Base-by-base conservation (phyloP, 1,284 basidiomycete species). In the Xerocomus alliaceus region DNA sequence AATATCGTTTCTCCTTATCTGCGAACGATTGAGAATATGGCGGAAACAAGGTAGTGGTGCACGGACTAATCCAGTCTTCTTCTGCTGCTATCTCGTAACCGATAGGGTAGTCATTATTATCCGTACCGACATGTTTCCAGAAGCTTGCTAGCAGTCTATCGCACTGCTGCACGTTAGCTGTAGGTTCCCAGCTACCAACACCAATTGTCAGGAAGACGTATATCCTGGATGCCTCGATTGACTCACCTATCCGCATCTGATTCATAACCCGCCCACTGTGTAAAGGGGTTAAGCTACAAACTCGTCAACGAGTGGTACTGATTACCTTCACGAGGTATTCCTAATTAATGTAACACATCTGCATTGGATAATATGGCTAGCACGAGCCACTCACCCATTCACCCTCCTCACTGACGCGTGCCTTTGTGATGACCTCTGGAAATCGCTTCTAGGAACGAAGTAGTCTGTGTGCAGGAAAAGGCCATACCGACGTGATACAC, bases 301-400 rank as follows among this genome's bases (percentile, higher is more conserved):
- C 39, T 29, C 29, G 15, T 37, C 41, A 53, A 10, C 11, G 35
- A 50, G 37, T 37, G 22, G 28, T 22, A 47, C 9, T 26, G 22
- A 45, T 61, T 54, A 87, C 87, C 80, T 88, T 88, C 39, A 89
- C 87, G 54, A 68, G 70, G 65, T 88, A 89, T 75, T 88, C 83
- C 87, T 89, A 51, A 46, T 58, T 15, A 26, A 24, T 26, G 11
- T 24, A 22, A 53, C 10, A 9, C 11, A 35, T 69, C 32, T 17
- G 20, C 29, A 46, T 46, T 17, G 22, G 34, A 37, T 7, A 35
- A 39, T 13, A 47, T 29, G 24, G 18, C 18, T 35, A 3, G 49
- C 39, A 45, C 54, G 46, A 56, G 41, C 49, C 61, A 79, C 84
- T 75, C 72, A 85, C 79, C 78, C 80, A 80, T 66, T 77, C 71